These are phyloP conservation scores for Ceratobasidium sp. DNA, from an alignment of 1,284 basidiomycete species.

Conservation along the genomic window DNA sequence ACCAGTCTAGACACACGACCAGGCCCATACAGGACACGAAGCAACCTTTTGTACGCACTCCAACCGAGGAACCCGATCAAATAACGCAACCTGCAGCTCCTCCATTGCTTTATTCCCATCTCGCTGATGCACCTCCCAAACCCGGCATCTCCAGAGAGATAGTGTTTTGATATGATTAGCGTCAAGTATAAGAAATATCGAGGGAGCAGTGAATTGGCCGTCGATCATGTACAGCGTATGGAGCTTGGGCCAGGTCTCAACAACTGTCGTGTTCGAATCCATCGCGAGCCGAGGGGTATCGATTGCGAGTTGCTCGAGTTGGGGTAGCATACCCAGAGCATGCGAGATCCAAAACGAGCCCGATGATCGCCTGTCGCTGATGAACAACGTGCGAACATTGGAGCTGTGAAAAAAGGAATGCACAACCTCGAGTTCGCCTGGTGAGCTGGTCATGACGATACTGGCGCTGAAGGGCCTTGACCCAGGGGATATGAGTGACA, in stretches of 20 bases:
- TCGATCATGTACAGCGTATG: conserved; percentile 4
- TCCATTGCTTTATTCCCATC: not conserved
- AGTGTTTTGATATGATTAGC: not conserved
- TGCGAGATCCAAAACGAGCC: not conserved
- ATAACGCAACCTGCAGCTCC: not conserved
- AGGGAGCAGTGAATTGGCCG: not conserved
- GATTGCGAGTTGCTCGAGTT: conserved; percentile 14
- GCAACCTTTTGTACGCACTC: not conserved
- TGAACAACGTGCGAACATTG: not conserved
- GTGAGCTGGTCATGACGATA: not conserved
- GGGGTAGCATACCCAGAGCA: not conserved
- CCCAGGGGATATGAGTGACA: not conserved
- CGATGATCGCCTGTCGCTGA: not conserved
- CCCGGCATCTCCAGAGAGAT: not conserved
- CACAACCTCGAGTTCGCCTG: not conserved
- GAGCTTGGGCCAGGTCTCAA: conserved; percentile 10
- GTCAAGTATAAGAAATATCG: not conserved
- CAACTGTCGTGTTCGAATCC: not conserved
- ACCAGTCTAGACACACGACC: not conserved
- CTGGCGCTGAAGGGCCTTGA: not conserved
- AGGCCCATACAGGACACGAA: not conserved
- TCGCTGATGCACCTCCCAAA: not conserved
- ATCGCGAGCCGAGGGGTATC: not conserved
- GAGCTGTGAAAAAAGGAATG: conserved; percentile 8
- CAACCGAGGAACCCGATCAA: not conserved